These are phyloP conservation scores for Rhizopus sp. DNA, from an alignment of 371 early-diverging fungal species.

Conservation along the genomic window DNA sequence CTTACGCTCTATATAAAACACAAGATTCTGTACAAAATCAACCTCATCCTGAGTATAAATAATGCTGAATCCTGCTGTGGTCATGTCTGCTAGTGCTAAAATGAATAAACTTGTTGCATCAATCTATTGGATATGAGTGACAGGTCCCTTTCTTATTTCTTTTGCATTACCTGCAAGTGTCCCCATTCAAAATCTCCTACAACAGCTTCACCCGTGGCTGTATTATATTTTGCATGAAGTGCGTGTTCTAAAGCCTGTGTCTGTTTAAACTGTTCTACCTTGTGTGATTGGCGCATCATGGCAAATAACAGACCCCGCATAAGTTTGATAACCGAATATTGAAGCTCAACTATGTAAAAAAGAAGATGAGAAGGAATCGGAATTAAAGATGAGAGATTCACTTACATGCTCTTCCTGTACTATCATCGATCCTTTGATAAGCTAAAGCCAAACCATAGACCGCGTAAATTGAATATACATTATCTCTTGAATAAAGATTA, in stretches of 20 bases:
- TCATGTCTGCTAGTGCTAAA: constrained; percentile 85
- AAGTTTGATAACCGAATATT: constrained; percentile 83
- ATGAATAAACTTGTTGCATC: constrained; percentile 88
- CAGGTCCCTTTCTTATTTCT: too few species aligned
- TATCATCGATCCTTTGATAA: constrained; percentile 84
- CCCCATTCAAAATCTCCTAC: constrained; percentile 90
- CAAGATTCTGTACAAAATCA: constrained; percentile 87
- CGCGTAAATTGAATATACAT: constrained; percentile 89
- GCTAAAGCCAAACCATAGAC: constrained; percentile 87
- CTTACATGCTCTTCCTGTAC: constrained; percentile 81
- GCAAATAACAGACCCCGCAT: constrained; percentile 73
- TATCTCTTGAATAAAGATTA: constrained; percentile 62
- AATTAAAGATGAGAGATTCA: constrained; percentile 5
- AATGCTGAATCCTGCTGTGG: constrained; percentile 75
- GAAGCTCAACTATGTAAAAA: constrained; percentile 66
- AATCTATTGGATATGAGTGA: constrained; percentile 36
- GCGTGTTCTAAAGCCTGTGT: constrained; percentile 70
- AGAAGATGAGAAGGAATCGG: not conserved
- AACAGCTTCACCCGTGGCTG: constrained; percentile 83
- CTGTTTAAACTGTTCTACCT: constrained; percentile 82
- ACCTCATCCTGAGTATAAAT: constrained; percentile 88
- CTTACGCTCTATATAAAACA: constrained; percentile 85
- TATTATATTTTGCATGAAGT: constrained; percentile 90
- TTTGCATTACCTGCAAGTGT: constrained; percentile 52
- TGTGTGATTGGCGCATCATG: constrained; percentile 87